Base-by-base conservation (phyloP, 345 rosid genomes). In the Eucalyptus victrix region DNA sequence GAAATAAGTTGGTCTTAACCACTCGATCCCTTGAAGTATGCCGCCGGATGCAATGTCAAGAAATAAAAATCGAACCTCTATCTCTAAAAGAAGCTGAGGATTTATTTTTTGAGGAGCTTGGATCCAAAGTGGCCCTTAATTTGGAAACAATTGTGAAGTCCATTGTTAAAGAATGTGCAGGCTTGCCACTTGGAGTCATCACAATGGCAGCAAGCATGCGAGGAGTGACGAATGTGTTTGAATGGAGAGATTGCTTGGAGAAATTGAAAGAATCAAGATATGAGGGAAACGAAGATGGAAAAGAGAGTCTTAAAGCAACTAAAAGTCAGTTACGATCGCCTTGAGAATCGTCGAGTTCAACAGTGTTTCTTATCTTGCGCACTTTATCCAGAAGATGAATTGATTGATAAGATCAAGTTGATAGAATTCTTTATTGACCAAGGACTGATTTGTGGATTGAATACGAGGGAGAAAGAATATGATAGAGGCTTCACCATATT, bases 361-460 rank as follows among this genome's bases (percentile, higher is more conserved):
- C 87, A 86, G 2, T 92, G 93, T 23, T 91, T 93, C 87, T 53
- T 90, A 13, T 88, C 87, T 62, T 91, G 92, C 62, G 92, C 93
- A 32, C 67, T 94, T 6, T 91, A 86, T 87, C 88, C 91, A 5
- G 18, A 50, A 50, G 53, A 50, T 50, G 1, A 50, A 50, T 15
- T 6, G 18, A 50, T 50, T 15, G 0, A 50, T 15, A 50, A 15
- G 18, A 0, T 50, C 1, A 3, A 50, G 53, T 15, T 50, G 18
- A 0, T 50, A 50, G 53, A 15, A 15, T 50, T 50, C 18, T 50
- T 50, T 50, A 50, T 50, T 15, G 53, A 50, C 53, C 53, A 90
- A 86, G 93, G 90, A 37, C 9, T 92, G 45, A 8, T 91, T 7
- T 21, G 49, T 24, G 90, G 44, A 65, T 14, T n/a, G 72, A 47